Evolutionary conservation across 176 grass and related monocot species (phyloP).

Genomic region (Phoenix roebelenii): DNA sequence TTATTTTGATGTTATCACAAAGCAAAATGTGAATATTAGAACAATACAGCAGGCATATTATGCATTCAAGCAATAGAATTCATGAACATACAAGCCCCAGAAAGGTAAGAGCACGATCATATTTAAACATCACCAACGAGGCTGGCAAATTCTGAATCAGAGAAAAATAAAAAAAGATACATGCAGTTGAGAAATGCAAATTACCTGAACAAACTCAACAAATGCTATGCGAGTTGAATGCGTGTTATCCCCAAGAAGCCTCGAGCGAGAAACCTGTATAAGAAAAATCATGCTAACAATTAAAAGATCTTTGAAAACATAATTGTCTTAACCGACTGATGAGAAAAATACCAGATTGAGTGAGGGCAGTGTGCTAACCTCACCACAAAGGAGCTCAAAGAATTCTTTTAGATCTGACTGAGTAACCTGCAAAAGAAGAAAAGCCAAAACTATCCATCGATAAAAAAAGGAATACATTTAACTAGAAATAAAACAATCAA

Average conservation of each 20-base stretch:
- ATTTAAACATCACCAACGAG: too few relatives aligned
- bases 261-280: slow-evolving; percentile 72
- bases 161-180: too few relatives aligned
- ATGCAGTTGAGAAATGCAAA: too few relatives aligned
- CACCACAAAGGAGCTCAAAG: slow-evolving; percentile 64
- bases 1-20: too few relatives aligned
- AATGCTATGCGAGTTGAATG: slow-evolving; percentile 92
- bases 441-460: slow-evolving; percentile 10
- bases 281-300: not conserved
- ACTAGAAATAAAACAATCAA: too few relatives aligned
- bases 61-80: too few relatives aligned
- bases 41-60: too few relatives aligned
- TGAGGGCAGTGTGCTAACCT: slow-evolving; percentile 27
- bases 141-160: too few relatives aligned
- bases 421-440: slow-evolving; percentile 44
- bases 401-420: slow-evolving; percentile 80
- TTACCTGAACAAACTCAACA: slow-evolving; percentile 90
- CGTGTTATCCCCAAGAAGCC: slow-evolving; percentile 84
- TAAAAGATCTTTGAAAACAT: slow-evolving; percentile 5
- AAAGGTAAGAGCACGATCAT: too few relatives aligned
- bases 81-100: too few relatives aligned
- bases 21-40: too few relatives aligned
- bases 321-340: not conserved
- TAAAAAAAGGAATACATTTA: too few relatives aligned
- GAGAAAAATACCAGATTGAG: not conserved